Conservation (phyloP, 177 flowering plant genomes). For the Telopea speciosissima region DNA sequence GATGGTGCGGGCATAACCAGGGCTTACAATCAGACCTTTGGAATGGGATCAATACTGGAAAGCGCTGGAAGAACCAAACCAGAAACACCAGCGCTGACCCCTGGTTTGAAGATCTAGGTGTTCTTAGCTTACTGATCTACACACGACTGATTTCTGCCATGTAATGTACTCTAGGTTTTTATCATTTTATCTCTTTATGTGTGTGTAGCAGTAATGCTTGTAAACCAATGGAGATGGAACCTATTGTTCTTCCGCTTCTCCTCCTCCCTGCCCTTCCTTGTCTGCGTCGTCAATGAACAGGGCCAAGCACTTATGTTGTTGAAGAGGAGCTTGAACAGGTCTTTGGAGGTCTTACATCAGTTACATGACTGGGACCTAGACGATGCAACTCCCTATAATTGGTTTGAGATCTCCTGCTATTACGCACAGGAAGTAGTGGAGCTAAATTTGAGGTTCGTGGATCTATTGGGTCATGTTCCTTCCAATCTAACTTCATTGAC, state of each 20-base stretch:
- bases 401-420: conserved; percentile 73
- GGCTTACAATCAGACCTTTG: conserved; percentile 31
- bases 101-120: conserved; percentile 69
- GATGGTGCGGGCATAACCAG: conserved; percentile 30
- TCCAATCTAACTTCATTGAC: conserved; percentile 40
- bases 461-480: conserved; percentile 54
- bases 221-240: conserved; percentile 46
- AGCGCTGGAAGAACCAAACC: conserved; percentile 14
- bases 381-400: conserved; percentile 54
- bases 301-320: conserved; percentile 67
- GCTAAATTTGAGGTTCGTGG: conserved; percentile 49
- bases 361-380: conserved; percentile 45
- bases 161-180: no score
- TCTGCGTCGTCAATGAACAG: conserved; percentile 46
- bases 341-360: conserved; percentile 25
- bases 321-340: conserved; percentile 48
- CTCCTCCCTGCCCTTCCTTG: conserved; percentile 12
- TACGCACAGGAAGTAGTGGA: conserved; percentile 36
- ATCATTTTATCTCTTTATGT: no score
- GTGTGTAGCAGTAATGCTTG: conserved; percentile 42
- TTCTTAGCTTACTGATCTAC: conserved; percentile 47
- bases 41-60: conserved; percentile 50
- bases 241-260: conserved; percentile 24
- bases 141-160: conserved; percentile 54
- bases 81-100: conserved; percentile 16